Percentiles rank a stretch among this genome's conserved stretches.
Conservation (phyloP, 2,329 filamentous ascomycete genomes). For the Aspergillus sclerotialis region DNA sequence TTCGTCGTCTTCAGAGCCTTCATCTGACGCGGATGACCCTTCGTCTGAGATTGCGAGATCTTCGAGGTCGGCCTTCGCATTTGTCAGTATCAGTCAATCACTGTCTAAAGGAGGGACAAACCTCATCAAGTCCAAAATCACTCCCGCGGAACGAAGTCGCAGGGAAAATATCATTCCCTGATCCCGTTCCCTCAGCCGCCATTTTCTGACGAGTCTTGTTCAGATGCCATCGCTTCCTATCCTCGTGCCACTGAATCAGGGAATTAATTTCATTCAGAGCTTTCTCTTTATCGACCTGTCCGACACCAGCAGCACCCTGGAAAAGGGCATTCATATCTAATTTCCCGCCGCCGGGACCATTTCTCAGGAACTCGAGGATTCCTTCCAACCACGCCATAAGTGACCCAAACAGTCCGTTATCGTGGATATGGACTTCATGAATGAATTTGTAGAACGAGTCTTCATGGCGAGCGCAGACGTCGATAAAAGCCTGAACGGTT, state of each 20-base stretch:
- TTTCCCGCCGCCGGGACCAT: conserved; percentile 75
- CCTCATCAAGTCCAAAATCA: conserved; percentile 85
- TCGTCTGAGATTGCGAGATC: conserved; percentile 77
- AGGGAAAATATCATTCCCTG: conserved; percentile 43
- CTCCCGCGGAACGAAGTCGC: conserved; percentile 61
- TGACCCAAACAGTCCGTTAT: conserved; percentile 92
- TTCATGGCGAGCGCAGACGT: conserved; percentile 89
- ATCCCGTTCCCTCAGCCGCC: conserved; percentile 69
- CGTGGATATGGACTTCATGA: conserved; percentile 93
- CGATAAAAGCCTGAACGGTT: conserved; percentile 96
- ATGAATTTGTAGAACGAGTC: conserved; percentile 99
- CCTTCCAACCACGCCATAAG: conserved; percentile 97
- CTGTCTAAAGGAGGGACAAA: conserved; percentile 28
- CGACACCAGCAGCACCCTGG: conserved; percentile 64
- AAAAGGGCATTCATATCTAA: conserved; percentile 94
- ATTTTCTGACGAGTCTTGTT: conserved; percentile 99
- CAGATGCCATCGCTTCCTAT: conserved; percentile 94
- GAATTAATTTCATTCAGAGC: conserved; percentile 75
- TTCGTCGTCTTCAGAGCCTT: conserved; percentile 69
- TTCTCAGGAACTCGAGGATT: conserved; percentile 85
- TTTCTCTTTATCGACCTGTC: conserved; percentile 61
- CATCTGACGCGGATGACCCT: conserved; percentile 56
- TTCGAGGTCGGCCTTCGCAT: conserved; percentile 61
- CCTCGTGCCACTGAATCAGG: conserved; percentile 89
- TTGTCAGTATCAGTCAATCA: background rate